Evolutionary conservation across 129 eudicot species (phyloP).

Genomic region (Artemisia annua): DNA sequence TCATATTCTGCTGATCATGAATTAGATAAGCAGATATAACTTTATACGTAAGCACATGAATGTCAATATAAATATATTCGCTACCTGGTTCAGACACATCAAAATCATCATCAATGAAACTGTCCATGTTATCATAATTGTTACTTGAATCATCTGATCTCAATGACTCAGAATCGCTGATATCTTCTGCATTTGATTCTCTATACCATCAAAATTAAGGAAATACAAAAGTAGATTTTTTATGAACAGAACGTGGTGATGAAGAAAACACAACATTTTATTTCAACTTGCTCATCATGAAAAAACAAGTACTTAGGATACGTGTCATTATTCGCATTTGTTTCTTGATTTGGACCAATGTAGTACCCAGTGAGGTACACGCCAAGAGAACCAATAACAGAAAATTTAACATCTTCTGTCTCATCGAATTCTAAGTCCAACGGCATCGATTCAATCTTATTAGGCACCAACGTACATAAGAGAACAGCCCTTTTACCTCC

Average conservation of each 20-base stretch:
- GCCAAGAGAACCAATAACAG: slow-evolving; percentile 87
- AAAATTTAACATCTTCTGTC: slow-evolving; percentile 65
- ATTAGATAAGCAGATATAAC: slow-evolving; percentile 10
- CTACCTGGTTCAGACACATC: slow-evolving; percentile 43
- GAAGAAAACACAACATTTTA: no score
- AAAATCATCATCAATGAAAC: slow-evolving; percentile 66
- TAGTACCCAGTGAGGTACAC: slow-evolving; percentile 81
- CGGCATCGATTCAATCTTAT: slow-evolving; percentile 62
- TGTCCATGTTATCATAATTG: slow-evolving; percentile 76
- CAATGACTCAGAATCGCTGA: slow-evolving; percentile 55
- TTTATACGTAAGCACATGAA: neutral
- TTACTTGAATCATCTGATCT: slow-evolving; percentile 45
- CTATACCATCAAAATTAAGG: slow-evolving; percentile 53
- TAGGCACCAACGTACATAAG: slow-evolving; percentile 71
- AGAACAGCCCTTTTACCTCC: slow-evolving; percentile 79
- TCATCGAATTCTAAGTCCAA: slow-evolving; percentile 90
- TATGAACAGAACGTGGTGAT: no score
- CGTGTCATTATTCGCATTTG: slow-evolving; percentile 51
- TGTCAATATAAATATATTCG: slow-evolving; percentile 38
- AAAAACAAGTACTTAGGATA: slow-evolving; percentile 46
- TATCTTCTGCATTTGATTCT: slow-evolving; percentile 87
- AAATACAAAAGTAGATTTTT: slow-evolving; percentile 5
- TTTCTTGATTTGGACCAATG: slow-evolving; percentile 36
- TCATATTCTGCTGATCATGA: slow-evolving; percentile 29
- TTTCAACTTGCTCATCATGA: no score